Evolutionary conservation across 805 yeast species (phyloP).

Genomic region (Wickerhamomyces rabaulensis): DNA sequence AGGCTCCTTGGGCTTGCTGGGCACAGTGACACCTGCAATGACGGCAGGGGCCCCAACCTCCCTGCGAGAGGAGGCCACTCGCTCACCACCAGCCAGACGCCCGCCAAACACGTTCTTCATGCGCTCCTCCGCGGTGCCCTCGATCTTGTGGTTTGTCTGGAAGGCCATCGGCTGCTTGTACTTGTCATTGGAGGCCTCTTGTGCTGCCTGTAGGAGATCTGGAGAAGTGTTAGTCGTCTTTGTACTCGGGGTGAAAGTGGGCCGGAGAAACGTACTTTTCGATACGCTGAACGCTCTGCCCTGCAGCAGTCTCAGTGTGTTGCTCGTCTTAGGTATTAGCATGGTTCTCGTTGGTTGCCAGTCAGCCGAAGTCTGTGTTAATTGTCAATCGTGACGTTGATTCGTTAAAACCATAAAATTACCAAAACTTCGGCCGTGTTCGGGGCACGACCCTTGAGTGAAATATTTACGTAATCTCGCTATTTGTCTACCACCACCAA

Average conservation of each 20-base stretch:
- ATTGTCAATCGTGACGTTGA: too few relatives aligned
- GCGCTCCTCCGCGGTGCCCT: constrained; percentile 39
- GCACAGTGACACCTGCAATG: constrained; percentile 67
- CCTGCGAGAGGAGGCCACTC: constrained; percentile 32
- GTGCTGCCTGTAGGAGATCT: not conserved
- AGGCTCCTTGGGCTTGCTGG: constrained; percentile 82
- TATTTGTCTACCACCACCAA: too few relatives aligned
- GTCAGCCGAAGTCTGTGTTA: too few relatives aligned
- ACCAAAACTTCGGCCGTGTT: too few relatives aligned
- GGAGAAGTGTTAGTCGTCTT: not conserved
- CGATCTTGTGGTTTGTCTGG: constrained; percentile 27
- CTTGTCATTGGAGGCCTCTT: not conserved
- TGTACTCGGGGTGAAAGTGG: not conserved
- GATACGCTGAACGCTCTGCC: not conserved
- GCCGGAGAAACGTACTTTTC: not conserved
- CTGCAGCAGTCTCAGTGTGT: not conserved
- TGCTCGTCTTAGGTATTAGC: not conserved
- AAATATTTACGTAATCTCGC: too few relatives aligned
- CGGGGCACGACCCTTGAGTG: too few relatives aligned
- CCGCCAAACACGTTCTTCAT: constrained; percentile 51
- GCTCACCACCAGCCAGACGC: constrained; percentile 46
- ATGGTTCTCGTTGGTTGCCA: not conserved
- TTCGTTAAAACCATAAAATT: too few relatives aligned
- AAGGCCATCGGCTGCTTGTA: constrained; percentile 10
- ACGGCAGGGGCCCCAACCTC: constrained; percentile 14